Conservation (phyloP, 1,284 basidiomycete genomes). For the Marasmius tenuissimus region DNA sequence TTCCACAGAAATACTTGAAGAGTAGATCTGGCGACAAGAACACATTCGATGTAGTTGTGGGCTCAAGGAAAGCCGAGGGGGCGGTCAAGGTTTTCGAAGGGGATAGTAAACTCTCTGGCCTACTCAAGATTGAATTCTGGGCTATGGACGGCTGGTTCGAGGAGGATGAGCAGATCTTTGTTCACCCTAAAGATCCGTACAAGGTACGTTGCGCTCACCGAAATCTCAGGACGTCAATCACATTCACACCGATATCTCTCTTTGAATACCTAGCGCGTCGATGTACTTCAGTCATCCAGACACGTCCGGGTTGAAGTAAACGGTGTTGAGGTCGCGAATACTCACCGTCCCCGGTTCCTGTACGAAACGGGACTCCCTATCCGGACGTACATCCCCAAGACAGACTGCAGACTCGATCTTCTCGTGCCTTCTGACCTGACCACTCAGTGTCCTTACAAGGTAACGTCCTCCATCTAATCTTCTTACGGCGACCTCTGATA, state of each 20-base stretch:
- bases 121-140: slow-evolving; percentile 49
- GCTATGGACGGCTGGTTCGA: slow-evolving; percentile 66
- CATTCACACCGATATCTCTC: slow-evolving; percentile 2
- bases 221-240: not conserved
- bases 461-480: slow-evolving; percentile 21
- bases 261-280: slow-evolving; percentile 47
- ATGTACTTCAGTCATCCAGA: slow-evolving; percentile 58
- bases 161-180: slow-evolving; percentile 61
- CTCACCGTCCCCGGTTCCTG: slow-evolving; percentile 50
- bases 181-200: slow-evolving; percentile 68
- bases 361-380: slow-evolving; percentile 58
- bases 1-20: slow-evolving; percentile 25
- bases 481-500: not conserved
- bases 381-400: slow-evolving; percentile 62
- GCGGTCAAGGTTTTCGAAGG: slow-evolving; percentile 43
- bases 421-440: slow-evolving; percentile 46
- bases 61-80: slow-evolving; percentile 32
- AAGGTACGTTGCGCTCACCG: slow-evolving; percentile 40
- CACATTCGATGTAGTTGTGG: slow-evolving; percentile 49
- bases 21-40: slow-evolving; percentile 23
- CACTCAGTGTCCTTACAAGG: slow-evolving; percentile 64
- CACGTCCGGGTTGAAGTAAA: slow-evolving; percentile 61
- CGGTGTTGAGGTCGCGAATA: slow-evolving; percentile 63
- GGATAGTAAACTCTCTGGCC: slow-evolving; percentile 40
- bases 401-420: slow-evolving; percentile 52